Evolutionary conservation across 768 basidiomycete genomes (phyloP).

Genomic region (Suillus sp.): DNA sequence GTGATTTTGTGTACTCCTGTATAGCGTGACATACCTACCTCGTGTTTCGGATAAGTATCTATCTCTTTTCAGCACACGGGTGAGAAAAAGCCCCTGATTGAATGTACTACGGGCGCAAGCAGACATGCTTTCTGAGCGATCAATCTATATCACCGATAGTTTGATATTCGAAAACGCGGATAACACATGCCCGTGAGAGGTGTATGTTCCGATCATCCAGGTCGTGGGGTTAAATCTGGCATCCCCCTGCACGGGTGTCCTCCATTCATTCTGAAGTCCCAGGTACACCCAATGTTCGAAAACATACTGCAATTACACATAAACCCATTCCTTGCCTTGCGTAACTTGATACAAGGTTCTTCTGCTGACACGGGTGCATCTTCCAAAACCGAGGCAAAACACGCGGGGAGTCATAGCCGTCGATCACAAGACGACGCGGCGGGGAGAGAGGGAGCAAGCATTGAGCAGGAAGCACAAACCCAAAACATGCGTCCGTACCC

Average conservation of each 20-base stretch:
- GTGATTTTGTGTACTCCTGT: neutral
- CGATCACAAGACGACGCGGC: neutral
- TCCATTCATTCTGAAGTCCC: neutral
- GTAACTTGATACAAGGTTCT: neutral
- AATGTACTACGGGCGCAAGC: conserved; percentile 2
- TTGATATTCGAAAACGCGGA: conserved; percentile 2
- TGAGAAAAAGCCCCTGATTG: conserved; percentile 3
- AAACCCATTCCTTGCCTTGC: neutral
- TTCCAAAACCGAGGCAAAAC: neutral
- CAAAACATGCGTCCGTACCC: neutral
- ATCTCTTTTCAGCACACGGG: neutral
- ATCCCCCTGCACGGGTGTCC: too few species aligned
- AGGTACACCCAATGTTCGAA: neutral
- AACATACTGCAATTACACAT: neutral
- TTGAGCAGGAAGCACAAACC: neutral
- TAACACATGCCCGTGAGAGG: conserved; percentile 8
- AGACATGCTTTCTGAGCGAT: conserved; percentile 8
- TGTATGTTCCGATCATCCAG: neutral
- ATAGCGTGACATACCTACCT: neutral
- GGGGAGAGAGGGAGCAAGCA: neutral
- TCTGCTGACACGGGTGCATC: neutral
- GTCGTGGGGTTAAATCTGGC: neutral
- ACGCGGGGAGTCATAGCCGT: neutral
- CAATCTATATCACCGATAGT: neutral
- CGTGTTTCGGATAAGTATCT: neutral